phyloP scores from a whole-genome alignment of 345 rosid species.

The Sisymbrium irio region DNA sequence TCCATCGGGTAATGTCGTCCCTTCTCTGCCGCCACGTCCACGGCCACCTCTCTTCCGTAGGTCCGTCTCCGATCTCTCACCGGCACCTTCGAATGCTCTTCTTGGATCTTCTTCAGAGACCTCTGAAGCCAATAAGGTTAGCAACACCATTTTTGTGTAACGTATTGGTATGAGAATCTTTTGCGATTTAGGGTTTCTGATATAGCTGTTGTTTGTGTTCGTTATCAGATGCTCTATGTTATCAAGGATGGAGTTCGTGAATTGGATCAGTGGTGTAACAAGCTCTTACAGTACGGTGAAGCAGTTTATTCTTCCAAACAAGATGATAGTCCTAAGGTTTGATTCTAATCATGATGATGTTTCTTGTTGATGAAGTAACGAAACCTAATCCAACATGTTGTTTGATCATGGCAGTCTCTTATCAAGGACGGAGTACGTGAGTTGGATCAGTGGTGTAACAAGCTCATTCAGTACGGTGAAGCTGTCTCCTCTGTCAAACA shows the following conservation, averaged over 20 bases:
- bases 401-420: not conserved
- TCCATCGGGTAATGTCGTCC: constrained; percentile 9
- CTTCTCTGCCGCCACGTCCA: constrained; percentile 27
- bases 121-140: constrained; percentile 32
- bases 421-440: constrained; percentile 33
- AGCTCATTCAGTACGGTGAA: constrained; percentile 26
- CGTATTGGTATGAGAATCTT: too few species aligned
- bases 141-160: too few species aligned
- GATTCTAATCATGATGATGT: not conserved
- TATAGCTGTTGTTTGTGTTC: not conserved
- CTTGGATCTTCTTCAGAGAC: constrained; percentile 20
- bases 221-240: constrained; percentile 29
- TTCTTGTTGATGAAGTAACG: not conserved
- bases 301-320: constrained; percentile 26
- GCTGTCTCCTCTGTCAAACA: constrained; percentile 23
- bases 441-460: constrained; percentile 36
- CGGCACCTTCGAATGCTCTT: constrained; percentile 17
- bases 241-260: constrained; percentile 39
- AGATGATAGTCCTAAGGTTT: constrained; percentile 23
- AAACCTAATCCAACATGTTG: not conserved
- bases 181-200: constrained; percentile 9
- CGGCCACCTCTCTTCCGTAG: constrained; percentile 34
- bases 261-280: constrained; percentile 39
- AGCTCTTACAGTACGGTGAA: constrained; percentile 32
- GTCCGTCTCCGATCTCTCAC: constrained; percentile 33